Evolutionary conservation across 164 flowering plant genomes (phyloP).

Genomic region (Chimonanthus praecox): DNA sequence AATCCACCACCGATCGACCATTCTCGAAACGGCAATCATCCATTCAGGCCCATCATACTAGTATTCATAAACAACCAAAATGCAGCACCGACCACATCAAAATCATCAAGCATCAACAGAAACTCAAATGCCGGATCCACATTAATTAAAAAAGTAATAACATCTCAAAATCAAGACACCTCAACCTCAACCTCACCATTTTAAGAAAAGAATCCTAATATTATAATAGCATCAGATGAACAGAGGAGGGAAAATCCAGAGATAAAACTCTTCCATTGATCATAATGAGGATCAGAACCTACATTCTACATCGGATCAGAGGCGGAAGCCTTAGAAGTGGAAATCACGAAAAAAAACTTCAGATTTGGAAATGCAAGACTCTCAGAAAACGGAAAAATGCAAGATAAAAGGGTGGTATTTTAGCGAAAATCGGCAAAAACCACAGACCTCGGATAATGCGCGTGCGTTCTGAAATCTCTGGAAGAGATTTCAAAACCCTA

Average conservation of each 20-base stretch:
- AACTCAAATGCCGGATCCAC: not conserved
- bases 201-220: not conserved
- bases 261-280: not conserved
- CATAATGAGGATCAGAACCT: not conserved
- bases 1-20: not conserved
- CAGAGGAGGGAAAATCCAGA: not conserved
- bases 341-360: not conserved
- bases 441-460: conserved; percentile 7
- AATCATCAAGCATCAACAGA: not conserved
- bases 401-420: not conserved
- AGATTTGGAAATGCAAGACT: not conserved
- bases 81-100: too few relatives aligned
- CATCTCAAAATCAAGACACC: not conserved
- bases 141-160: not conserved
- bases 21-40: not conserved
- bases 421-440: too few relatives aligned
- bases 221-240: not conserved
- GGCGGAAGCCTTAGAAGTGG: too few relatives aligned
- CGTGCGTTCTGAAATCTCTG: not conserved
- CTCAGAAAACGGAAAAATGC: not conserved
- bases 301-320: not conserved
- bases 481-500: conserved; percentile 6
- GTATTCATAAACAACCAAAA: not conserved
- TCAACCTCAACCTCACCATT: not conserved
- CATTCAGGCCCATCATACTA: not conserved